phyloP scores from a whole-genome alignment of 805 yeast species.

The Lipomyces japonicus region DNA sequence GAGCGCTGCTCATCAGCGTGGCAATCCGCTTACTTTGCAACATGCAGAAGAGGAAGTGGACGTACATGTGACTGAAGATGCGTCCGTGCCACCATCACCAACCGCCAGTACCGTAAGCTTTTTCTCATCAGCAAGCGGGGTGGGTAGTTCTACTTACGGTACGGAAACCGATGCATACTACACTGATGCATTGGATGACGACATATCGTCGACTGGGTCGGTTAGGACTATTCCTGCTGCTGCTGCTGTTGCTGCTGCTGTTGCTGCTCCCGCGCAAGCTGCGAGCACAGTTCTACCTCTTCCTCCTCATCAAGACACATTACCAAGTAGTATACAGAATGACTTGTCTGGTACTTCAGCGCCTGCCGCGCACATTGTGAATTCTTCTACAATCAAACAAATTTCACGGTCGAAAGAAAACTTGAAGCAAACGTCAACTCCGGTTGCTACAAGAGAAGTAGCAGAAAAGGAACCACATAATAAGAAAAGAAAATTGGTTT shows the following conservation, averaged over 20 bases:
- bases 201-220: slow-evolving; percentile 7
- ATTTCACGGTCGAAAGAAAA: neutral
- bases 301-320: neutral
- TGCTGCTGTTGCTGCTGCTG: slow-evolving; percentile 8
- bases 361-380: neutral
- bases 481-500: slow-evolving; percentile 2
- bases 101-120: slow-evolving; percentile 22
- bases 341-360: slow-evolving; percentile 3
- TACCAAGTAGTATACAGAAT: neutral
- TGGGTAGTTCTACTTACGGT: neutral
- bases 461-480: neutral
- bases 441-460: neutral
- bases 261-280: slow-evolving; percentile 1
- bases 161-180: slow-evolving; percentile 12
- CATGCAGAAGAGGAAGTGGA: neutral
- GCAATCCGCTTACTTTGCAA: slow-evolving; percentile 1
- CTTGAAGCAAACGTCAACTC: neutral
- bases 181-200: slow-evolving; percentile 11
- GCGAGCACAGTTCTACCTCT: neutral
- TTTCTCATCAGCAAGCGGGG: slow-evolving; percentile 12
- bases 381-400: neutral
- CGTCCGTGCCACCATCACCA: slow-evolving; percentile 16
- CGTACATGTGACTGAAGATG: neutral
- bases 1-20: neutral
- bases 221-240: slow-evolving; percentile 14